Evolutionary conservation across 2,329 filamentous ascomycete species (phyloP).

Genomic region (Fusarium newnesense): DNA sequence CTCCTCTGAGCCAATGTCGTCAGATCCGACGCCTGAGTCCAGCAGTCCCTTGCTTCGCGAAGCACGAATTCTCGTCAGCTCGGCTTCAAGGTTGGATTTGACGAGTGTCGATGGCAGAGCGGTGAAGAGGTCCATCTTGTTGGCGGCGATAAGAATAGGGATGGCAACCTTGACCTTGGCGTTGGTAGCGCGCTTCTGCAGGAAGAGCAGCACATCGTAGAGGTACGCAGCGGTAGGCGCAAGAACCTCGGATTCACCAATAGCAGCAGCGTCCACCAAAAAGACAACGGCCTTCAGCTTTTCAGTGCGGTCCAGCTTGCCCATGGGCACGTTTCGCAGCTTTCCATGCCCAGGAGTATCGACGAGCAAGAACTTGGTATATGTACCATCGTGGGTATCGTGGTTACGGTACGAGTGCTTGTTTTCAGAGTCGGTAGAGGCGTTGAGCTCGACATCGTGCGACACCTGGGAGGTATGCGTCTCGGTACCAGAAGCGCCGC

Average conservation of each 20-base stretch:
- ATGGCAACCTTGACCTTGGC: slow-evolving; percentile 57
- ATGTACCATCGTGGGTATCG: slow-evolving; percentile 63
- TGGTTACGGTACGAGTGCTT: slow-evolving; percentile 64
- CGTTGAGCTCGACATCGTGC: slow-evolving; percentile 65
- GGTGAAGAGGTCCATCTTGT: slow-evolving; percentile 96
- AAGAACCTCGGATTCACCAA: slow-evolving; percentile 69
- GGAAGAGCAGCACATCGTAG: slow-evolving; percentile 84
- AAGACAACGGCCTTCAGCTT: slow-evolving; percentile 82
- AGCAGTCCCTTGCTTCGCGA: slow-evolving; percentile 83
- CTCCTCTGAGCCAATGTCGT: slow-evolving; percentile 71
- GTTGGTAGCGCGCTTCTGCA: slow-evolving; percentile 77
- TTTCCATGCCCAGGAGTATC: slow-evolving; percentile 98
- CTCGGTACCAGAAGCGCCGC: slow-evolving; percentile 56
- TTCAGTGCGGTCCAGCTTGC: slow-evolving; percentile 55
- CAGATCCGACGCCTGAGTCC: slow-evolving; percentile 79
- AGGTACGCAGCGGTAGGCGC: slow-evolving; percentile 84
- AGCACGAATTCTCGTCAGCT: slow-evolving; percentile 80
- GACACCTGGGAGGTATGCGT: slow-evolving; percentile 67
- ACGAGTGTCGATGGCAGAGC: slow-evolving; percentile 84
- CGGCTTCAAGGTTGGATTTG: slow-evolving; percentile 78
- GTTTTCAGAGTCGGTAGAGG: slow-evolving; percentile 57
- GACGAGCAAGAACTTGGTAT: slow-evolving; percentile 78
- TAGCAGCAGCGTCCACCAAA: slow-evolving; percentile 83
- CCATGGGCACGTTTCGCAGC: slow-evolving; percentile 77
- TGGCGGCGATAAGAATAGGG: slow-evolving; percentile 86